Evolutionary conservation across 2,329 filamentous ascomycete genomes (phyloP).

Genomic region (Monilinia fructicola): DNA sequence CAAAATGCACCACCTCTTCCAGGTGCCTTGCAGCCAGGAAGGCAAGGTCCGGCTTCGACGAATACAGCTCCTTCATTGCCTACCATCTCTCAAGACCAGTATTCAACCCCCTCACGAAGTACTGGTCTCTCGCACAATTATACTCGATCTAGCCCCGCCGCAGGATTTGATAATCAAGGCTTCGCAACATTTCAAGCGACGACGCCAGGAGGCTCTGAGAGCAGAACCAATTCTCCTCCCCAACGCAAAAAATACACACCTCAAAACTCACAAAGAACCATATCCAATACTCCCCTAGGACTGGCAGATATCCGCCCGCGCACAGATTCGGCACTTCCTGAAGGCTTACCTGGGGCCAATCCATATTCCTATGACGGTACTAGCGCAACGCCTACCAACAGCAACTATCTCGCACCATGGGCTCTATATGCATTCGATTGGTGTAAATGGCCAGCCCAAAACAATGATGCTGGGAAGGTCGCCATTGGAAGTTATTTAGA

Average conservation of each 20-base stretch:
- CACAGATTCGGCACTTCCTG: conserved; percentile 76
- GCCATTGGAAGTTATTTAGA: conserved; percentile 95
- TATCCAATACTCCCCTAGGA: conserved; percentile 81
- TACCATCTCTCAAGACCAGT: conserved; percentile 57
- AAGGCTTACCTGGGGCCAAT: conserved; percentile 62
- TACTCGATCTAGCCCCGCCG: conserved; percentile 79
- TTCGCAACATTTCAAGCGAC: conserved; percentile 60
- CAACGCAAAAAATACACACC: conserved; percentile 57
- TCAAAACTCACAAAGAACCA: conserved; percentile 58
- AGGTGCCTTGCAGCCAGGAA: conserved; percentile 59
- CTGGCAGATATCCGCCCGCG: conserved; percentile 88
- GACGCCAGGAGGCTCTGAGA: conserved; percentile 59
- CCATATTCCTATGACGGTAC: conserved; percentile 64
- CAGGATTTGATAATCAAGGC: conserved; percentile 52
- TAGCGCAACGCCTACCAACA: conserved; percentile 68
- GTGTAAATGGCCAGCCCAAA: conserved; percentile 94
- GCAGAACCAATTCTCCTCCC: conserved; percentile 61
- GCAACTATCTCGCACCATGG: conserved; percentile 93
- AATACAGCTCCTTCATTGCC: conserved; percentile 60
- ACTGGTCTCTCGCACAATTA: conserved; percentile 71
- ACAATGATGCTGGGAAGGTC: conserved; percentile 81
- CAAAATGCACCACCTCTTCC: conserved; percentile 51
- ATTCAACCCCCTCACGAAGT: conserved; percentile 64
- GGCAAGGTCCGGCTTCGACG: conserved; percentile 52
- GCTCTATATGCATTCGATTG: conserved; percentile 96